Conservation (phyloP, 345 rosid genomes). For the Salix udensis region DNA sequence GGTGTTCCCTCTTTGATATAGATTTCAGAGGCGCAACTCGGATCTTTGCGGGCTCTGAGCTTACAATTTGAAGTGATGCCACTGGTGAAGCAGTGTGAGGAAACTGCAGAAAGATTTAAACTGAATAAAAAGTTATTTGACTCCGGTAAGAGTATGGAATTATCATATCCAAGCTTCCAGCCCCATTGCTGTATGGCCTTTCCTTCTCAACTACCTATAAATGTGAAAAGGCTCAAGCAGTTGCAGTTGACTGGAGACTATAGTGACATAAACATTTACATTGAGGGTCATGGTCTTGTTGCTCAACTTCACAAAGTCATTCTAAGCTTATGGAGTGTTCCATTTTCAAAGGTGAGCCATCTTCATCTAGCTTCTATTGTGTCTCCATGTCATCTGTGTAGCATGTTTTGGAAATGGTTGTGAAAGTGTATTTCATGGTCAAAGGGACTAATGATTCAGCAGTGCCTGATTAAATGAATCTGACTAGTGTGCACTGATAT, state of each 20-base stretch:
- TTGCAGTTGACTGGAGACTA: conserved; percentile 48
- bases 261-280: conserved; percentile 54
- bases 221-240: conserved; percentile 53
- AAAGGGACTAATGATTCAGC: neutral
- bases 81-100: conserved; percentile 74
- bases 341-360: conserved; percentile 78
- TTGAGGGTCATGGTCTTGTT: conserved; percentile 65
- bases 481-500: too few species aligned
- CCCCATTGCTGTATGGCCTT: conserved; percentile 44
- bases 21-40: conserved; percentile 73
- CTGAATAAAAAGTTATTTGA: conserved; percentile 49
- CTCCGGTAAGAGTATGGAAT: conserved; percentile 51
- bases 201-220: conserved; percentile 65
- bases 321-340: conserved; percentile 79
- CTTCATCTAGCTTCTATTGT: neutral
- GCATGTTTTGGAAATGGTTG: neutral
- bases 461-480: neutral
- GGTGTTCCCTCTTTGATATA: conserved; percentile 22
- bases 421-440: neutral
- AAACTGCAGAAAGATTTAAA: conserved; percentile 50
- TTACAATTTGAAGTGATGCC: conserved; percentile 63
- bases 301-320: conserved; percentile 67
- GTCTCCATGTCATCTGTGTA: neutral
- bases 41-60: conserved; percentile 52
- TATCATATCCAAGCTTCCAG: conserved; percentile 50